Percentiles rank a stretch among this genome's conserved stretches.
Evolutionary conservation across 176 grass and related monocot species (phyloP).

Genomic region (Urochloa ruziziensis): DNA sequence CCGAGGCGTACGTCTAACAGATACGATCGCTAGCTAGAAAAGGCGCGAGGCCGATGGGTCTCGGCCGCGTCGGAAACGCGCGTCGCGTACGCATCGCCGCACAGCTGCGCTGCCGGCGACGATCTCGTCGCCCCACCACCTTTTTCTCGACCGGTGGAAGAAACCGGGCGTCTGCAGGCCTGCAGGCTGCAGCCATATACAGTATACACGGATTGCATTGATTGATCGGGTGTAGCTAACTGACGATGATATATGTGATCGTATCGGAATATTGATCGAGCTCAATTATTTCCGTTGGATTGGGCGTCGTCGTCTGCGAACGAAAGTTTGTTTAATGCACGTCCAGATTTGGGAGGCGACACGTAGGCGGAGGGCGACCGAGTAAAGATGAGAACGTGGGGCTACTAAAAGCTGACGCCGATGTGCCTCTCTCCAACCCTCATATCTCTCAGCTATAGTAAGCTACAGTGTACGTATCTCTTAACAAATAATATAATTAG

Average conservation of each 20-base stretch:
- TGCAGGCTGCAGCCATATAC: too few species aligned
- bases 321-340: constrained; percentile 21
- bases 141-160: neutral
- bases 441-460: neutral
- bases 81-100: constrained; percentile 22
- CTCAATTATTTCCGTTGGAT: too few species aligned
- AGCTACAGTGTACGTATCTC: neutral
- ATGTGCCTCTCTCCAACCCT: neutral
- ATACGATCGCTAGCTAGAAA: neutral
- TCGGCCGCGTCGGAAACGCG: constrained; percentile 5
- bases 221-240: too few species aligned
- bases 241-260: too few species aligned
- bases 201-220: too few species aligned
- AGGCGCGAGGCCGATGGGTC: too few species aligned
- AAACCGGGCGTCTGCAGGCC: too few species aligned
- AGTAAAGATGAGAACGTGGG: constrained; percentile 12
- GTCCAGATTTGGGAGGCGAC: neutral
- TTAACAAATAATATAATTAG: neutral
- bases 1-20: constrained; percentile 37
- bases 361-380: neutral
- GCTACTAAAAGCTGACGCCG: constrained; percentile 25
- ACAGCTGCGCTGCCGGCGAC: neutral
- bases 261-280: too few species aligned
- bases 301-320: neutral
- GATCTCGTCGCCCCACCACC: neutral